A percentile compares a stretch with the other conserved stretches of the same genome.
Evolutionary conservation across 2,329 filamentous ascomycete genomes (phyloP).

Genomic region (Cladosporium sp.): DNA sequence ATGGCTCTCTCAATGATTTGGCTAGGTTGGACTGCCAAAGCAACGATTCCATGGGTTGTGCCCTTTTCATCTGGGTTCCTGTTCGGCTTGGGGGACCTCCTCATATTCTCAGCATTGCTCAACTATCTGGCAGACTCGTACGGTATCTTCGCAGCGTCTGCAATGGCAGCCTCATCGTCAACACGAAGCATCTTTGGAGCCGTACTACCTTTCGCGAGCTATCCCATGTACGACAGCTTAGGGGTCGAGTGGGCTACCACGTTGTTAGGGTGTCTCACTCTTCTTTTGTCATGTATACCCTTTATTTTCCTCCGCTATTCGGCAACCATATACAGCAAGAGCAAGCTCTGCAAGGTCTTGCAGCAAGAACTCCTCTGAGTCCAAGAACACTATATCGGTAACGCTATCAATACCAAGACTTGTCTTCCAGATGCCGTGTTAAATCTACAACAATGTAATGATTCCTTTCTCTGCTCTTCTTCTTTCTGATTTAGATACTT

Average conservation of each 20-base stretch:
- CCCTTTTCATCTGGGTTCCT: constrained; percentile 38
- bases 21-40: constrained; percentile 38
- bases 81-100: constrained; percentile 44
- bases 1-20: constrained; percentile 34
- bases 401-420: too few relatives aligned
- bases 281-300: constrained; percentile 52
- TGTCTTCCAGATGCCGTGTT: too few relatives aligned
- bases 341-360: constrained; percentile 55
- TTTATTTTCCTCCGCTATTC: constrained; percentile 57
- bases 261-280: constrained; percentile 46
- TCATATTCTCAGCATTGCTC: constrained; percentile 49
- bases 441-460: too few relatives aligned
- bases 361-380: too few relatives aligned
- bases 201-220: constrained; percentile 43
- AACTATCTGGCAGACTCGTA: constrained; percentile 66
- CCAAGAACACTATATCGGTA: too few relatives aligned
- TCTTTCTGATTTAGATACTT: too few relatives aligned
- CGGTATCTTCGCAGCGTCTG: constrained; percentile 68
- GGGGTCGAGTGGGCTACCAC: constrained; percentile 64
- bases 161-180: constrained; percentile 80
- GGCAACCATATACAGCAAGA: constrained; percentile 51
- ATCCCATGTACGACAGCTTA: constrained; percentile 60
- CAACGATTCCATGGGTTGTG: constrained; percentile 40
- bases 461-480: too few relatives aligned
- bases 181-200: constrained; percentile 75